Evolutionary conservation across 441 rosid species (phyloP), one percentile per base, ranked within the genome.

Genomic region (Pelargonium fulgidum): DNA sequence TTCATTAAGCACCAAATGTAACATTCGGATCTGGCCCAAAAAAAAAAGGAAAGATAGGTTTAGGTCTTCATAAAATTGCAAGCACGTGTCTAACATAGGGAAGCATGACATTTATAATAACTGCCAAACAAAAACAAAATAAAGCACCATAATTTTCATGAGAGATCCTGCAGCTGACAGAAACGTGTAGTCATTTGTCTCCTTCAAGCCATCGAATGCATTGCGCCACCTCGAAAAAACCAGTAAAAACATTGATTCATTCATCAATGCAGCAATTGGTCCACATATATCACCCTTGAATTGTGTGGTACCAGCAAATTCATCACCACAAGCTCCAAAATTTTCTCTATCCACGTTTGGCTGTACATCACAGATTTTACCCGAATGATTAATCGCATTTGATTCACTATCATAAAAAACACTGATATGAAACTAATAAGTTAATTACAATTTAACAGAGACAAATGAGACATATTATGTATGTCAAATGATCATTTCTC

Each of bases 211-310:
- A 59, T 95, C 96, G 84, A 86, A 88, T 68, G 93, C 92, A 81
- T 64, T 47, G 64, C 86, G 90, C 99, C 99, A 95, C 76, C 82
- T 92, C 58, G 96, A 90, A 70, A 85, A 75, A 76, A 95, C 88
- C 64, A 95, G 84, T 71, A 68, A 66, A 81, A 95, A 92, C 99
- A 92, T 90, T 67, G 93, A 84, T 81, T 95, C 98, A 70, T 88
- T 87, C 84, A 92, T 88, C 66, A 97, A 78, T 81, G 87, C 88
- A 70, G 98, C 91, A 80, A 95, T 86, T 16, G 99, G 99, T 69
- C 97, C 97, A 74, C 98, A 95, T 47, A 89, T 74, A 82, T 86
- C 87, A 71, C 88, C 96, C 67, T 84, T 84, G 78, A 87, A 89
- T 72, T 71, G 64, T 59, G 87, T 83, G 76, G 44, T 78, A 71